Percentiles rank a stretch among this genome's conserved stretches.
Conservation (phyloP, 1,284 basidiomycete genomes). For the Xanthoconium separans region DNA sequence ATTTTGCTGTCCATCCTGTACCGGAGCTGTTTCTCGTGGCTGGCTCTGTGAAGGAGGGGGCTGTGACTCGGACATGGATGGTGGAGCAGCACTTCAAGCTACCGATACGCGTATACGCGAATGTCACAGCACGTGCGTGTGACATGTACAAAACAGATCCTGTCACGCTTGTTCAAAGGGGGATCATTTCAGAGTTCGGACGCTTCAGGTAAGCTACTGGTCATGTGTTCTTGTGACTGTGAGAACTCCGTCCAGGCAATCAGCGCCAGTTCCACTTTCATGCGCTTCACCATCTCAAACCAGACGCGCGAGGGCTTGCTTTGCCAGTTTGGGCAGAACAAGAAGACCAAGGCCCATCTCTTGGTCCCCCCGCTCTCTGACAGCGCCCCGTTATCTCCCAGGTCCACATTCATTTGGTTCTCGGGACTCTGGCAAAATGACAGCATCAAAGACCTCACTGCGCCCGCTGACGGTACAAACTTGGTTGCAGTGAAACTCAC, state of each 20-base stretch:
- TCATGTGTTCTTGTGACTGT: background rate
- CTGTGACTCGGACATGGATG: constrained; percentile 26
- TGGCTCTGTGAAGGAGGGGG: constrained; percentile 22
- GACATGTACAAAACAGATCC: background rate
- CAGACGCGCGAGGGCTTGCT: constrained; percentile 40
- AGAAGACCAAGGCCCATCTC: constrained; percentile 13
- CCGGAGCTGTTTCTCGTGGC: constrained; percentile 21
- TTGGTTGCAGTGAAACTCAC: constrained; percentile 27
- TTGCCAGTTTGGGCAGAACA: constrained; percentile 17
- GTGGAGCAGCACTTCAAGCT: background rate
- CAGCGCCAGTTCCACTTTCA: constrained; percentile 16
- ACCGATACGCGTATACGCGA: background rate
- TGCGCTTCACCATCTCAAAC: constrained; percentile 47
- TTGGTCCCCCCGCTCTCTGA: constrained; percentile 28
- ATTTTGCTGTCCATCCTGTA: constrained; percentile 7
- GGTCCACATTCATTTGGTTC: constrained; percentile 14
- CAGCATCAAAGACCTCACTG: constrained; percentile 14
- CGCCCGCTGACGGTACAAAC: constrained; percentile 8
- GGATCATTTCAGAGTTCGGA: background rate
- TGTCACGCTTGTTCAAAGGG: too few species aligned
- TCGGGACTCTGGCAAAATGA: constrained; percentile 8
- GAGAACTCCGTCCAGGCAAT: background rate
- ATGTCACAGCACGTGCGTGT: constrained; percentile 13
- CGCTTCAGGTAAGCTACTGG: background rate
- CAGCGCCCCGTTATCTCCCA: constrained; percentile 22